These are phyloP conservation scores for Venturia aucupariae DNA, from an alignment of 2,329 filamentous ascomycete species.

Conservation along the genomic window DNA sequence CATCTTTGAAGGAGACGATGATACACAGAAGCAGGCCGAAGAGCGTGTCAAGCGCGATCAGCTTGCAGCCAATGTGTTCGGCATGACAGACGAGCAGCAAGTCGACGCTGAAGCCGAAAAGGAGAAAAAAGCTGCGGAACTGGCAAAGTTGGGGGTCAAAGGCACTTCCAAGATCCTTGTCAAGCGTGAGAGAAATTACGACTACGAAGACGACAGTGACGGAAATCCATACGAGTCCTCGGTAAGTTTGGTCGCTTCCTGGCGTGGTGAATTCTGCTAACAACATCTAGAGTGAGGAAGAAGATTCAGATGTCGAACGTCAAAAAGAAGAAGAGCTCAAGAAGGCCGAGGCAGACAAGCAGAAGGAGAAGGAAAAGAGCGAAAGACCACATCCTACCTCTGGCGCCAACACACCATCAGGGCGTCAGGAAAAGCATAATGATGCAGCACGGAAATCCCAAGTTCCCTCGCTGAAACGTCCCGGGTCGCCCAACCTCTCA, in stretches of 20 bases:
- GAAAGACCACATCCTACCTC: constrained; percentile 41
- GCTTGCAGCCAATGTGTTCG: constrained; percentile 79
- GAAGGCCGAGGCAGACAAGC: constrained; percentile 39
- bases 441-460: constrained; percentile 44
- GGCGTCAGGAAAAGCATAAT: constrained; percentile 43
- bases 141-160: constrained; percentile 64
- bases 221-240: constrained; percentile 36
- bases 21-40: constrained; percentile 54
- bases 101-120: constrained; percentile 58
- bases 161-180: constrained; percentile 69
- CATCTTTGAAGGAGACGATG: constrained; percentile 35
- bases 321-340: constrained; percentile 42
- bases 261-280: constrained; percentile 21
- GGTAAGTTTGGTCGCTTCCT: constrained; percentile 13
- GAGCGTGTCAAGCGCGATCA: constrained; percentile 65
- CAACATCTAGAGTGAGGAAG: constrained; percentile 42
- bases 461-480: constrained; percentile 55
- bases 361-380: constrained; percentile 35
- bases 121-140: constrained; percentile 58
- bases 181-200: constrained; percentile 76
- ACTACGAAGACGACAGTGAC: constrained; percentile 66
- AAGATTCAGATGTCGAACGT: constrained; percentile 57
- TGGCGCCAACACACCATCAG: constrained; percentile 58
- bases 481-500: constrained; percentile 77
- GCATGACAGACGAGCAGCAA: constrained; percentile 43